A percentile compares a stretch with the other conserved stretches of the same genome.
phyloP scores from a whole-genome alignment of 306 rosid genomes.

The Corylus americana region DNA sequence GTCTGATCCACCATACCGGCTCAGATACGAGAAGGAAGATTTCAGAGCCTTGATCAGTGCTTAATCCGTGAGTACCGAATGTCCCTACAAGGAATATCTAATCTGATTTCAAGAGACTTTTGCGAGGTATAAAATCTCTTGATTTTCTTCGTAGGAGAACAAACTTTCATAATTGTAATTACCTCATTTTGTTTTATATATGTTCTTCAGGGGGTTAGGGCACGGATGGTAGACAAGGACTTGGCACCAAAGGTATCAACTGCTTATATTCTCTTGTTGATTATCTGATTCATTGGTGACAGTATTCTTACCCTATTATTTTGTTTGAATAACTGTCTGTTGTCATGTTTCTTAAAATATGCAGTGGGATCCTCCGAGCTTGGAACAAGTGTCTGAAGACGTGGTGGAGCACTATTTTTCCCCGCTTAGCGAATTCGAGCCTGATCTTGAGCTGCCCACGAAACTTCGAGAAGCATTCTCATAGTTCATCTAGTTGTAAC shows the following conservation, averaged over 20 bases:
- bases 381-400: slow-evolving; percentile 72
- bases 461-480: slow-evolving; percentile 67
- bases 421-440: slow-evolving; percentile 60
- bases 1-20: slow-evolving; percentile 17
- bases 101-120: slow-evolving; percentile 70
- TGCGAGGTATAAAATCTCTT: slow-evolving; percentile 58
- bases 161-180: neutral
- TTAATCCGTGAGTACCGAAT: slow-evolving; percentile 77
- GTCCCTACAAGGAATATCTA: slow-evolving; percentile 65
- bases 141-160: slow-evolving; percentile 3
- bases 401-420: slow-evolving; percentile 82
- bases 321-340: neutral
- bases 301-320: neutral
- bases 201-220: slow-evolving; percentile 74
- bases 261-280: neutral
- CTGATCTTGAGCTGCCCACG: slow-evolving; percentile 74
- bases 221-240: slow-evolving; percentile 83
- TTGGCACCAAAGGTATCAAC: slow-evolving; percentile 70
- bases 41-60: slow-evolving; percentile 84
- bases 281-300: neutral
- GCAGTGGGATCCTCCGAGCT: slow-evolving; percentile 97
- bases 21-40: slow-evolving; percentile 87
- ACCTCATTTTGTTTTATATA: slow-evolving; percentile 17
- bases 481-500: slow-evolving; percentile 17
- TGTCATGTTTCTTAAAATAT: slow-evolving; percentile 19